Percentiles rank a stretch among this genome's conserved stretches.
Evolutionary conservation across 2,329 filamentous ascomycete genomes (phyloP).

Genomic region (Diaporthe ampelina): DNA sequence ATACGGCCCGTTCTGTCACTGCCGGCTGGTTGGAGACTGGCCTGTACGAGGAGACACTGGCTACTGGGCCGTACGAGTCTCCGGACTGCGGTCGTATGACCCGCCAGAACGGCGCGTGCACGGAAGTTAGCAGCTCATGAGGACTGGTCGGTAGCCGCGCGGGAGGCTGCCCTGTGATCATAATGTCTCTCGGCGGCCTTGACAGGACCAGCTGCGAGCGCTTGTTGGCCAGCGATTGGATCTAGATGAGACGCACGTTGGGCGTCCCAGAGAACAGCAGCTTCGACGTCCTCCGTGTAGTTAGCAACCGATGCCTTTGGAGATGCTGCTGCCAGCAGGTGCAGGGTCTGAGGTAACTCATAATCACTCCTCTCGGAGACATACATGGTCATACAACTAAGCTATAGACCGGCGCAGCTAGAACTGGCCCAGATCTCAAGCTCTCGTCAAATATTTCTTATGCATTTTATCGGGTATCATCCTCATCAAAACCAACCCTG

Average conservation of each 20-base stretch:
- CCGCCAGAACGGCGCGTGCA: background rate
- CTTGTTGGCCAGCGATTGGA: background rate
- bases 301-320: background rate
- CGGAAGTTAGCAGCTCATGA: background rate
- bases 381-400: background rate
- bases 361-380: background rate
- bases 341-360: background rate
- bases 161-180: constrained; percentile 1
- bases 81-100: background rate
- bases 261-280: background rate
- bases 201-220: background rate
- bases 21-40: constrained; percentile 1
- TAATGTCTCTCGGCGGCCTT: background rate
- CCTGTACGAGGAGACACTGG: background rate
- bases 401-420: too few relatives aligned
- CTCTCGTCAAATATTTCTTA: background rate
- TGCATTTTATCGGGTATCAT: constrained; percentile 21
- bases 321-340: background rate
- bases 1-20: background rate
- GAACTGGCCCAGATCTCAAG: background rate
- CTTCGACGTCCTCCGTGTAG: background rate
- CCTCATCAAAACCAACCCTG: background rate
- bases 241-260: background rate
- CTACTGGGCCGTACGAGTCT: background rate
- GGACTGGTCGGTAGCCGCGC: background rate